Evolutionary conservation across 805 yeast genomes (phyloP).

Genomic region (Dipodascus geniculatus): DNA sequence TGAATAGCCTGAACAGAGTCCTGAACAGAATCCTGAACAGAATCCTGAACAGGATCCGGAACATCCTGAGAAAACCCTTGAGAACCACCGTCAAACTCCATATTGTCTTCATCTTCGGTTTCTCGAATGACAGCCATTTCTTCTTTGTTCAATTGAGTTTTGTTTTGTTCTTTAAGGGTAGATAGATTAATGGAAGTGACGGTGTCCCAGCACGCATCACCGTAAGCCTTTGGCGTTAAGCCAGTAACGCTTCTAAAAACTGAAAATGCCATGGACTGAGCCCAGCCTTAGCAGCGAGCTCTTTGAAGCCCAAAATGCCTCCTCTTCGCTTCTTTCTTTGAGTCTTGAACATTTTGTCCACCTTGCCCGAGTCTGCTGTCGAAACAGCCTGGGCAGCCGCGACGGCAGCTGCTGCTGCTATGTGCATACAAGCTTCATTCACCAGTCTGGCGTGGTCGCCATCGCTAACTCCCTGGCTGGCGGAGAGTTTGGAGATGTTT

Average conservation of each 20-base stretch:
- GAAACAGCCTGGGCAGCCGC: slow-evolving; percentile 25
- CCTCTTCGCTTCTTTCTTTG: slow-evolving; percentile 27
- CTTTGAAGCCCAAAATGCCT: slow-evolving; percentile 49
- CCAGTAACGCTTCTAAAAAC: slow-evolving; percentile 82
- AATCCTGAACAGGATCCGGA: neutral
- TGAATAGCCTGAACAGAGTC: neutral
- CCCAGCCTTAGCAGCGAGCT: slow-evolving; percentile 72
- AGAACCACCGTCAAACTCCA: neutral
- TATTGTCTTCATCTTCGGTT: neutral
- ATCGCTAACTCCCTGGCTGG: slow-evolving; percentile 32
- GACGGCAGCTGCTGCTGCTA: slow-evolving; percentile 65
- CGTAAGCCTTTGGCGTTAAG: slow-evolving; percentile 78
- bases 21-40: neutral
- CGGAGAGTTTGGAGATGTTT: slow-evolving; percentile 15
- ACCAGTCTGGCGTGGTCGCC: slow-evolving; percentile 58
- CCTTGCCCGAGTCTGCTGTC: slow-evolving; percentile 14
- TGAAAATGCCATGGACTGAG: slow-evolving; percentile 91
- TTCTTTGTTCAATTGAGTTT: neutral
- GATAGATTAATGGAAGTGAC: slow-evolving; percentile 10
- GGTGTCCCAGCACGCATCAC: slow-evolving; percentile 56
- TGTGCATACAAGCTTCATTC: slow-evolving; percentile 71
- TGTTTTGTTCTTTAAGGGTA: neutral
- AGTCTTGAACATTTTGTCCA: slow-evolving; percentile 5
- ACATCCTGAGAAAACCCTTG: too few relatives aligned
- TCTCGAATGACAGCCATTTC: neutral